Percentiles rank a stretch among this genome's conserved stretches.
Evolutionary conservation across 371 early-diverging fungal species (phyloP).

Genomic region (Zopfochytrium polystomum): DNA sequence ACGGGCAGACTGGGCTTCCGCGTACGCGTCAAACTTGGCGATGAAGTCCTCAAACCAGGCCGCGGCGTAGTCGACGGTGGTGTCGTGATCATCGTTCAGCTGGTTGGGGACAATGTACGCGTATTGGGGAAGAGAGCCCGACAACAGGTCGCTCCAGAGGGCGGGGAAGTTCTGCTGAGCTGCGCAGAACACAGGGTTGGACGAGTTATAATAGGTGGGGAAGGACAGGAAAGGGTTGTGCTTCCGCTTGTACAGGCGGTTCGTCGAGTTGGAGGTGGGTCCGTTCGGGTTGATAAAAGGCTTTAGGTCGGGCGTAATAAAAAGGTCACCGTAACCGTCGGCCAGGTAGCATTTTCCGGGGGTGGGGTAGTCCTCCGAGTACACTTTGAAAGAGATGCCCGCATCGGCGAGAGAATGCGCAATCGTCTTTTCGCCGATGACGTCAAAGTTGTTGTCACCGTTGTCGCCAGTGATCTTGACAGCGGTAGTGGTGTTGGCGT

Average conservation of each 20-base stretch:
- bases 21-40: neutral
- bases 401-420: constrained; percentile 63
- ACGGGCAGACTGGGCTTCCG: neutral
- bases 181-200: constrained; percentile 44
- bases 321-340: neutral
- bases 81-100: constrained; percentile 48
- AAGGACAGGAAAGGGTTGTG: constrained; percentile 64
- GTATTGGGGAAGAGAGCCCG: constrained; percentile 44
- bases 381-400: constrained; percentile 60
- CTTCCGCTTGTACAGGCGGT: constrained; percentile 47
- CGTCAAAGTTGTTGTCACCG: constrained; percentile 9
- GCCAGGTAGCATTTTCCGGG: constrained; percentile 1
- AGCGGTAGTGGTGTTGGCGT: constrained; percentile 31
- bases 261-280: constrained; percentile 38
- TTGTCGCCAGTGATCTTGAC: constrained; percentile 12
- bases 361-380: constrained; percentile 59
- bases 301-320: too few relatives aligned
- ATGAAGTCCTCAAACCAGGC: constrained; percentile 1
- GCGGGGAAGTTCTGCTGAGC: constrained; percentile 35
- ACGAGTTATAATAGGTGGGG: constrained; percentile 42
- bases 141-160: constrained; percentile 3
- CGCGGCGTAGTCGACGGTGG: constrained; percentile 51
- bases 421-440: constrained; percentile 27
- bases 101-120: constrained; percentile 57
- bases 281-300: constrained; percentile 17